Percentiles rank a stretch among this genome's conserved stretches.
phyloP scores from a whole-genome alignment of 352 stramenopile genomes.

The Plasmopara halstedii region DNA sequence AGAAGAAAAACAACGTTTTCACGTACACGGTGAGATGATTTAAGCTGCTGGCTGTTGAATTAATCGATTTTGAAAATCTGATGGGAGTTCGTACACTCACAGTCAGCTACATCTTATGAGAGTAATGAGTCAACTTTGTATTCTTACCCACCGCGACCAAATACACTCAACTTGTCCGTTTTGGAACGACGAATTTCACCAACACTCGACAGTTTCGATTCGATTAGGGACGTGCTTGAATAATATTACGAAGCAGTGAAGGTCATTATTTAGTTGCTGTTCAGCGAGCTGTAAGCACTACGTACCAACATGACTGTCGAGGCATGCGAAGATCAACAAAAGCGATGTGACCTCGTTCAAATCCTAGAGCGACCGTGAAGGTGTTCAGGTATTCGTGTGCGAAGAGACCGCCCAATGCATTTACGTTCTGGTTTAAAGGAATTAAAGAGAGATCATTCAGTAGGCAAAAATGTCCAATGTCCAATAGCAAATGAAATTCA shows the following conservation, averaged over 20 bases:
- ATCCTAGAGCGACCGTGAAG: slow-evolving; percentile 54
- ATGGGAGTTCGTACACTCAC: neutral
- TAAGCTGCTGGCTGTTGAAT: slow-evolving; percentile 14
- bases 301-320: slow-evolving; percentile 37
- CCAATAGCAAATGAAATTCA: neutral
- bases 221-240: slow-evolving; percentile 39
- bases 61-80: slow-evolving; percentile 37
- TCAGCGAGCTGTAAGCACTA: neutral
- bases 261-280: neutral
- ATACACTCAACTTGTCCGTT: slow-evolving; percentile 41
- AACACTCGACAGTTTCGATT: slow-evolving; percentile 32
- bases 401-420: slow-evolving; percentile 50
- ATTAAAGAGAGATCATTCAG: too few species aligned
- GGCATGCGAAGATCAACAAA: slow-evolving; percentile 61
- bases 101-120: neutral
- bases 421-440: slow-evolving; percentile 23
- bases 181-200: slow-evolving; percentile 56
- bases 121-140: neutral
- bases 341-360: slow-evolving; percentile 51
- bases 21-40: slow-evolving; percentile 33
- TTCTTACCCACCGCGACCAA: slow-evolving; percentile 55
- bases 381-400: slow-evolving; percentile 58
- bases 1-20: neutral
- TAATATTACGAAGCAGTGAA: neutral
- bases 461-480: too few species aligned